Evolutionary conservation across 2,329 filamentous ascomycete species (phyloP).

Genomic region (Venturia oleaginea): DNA sequence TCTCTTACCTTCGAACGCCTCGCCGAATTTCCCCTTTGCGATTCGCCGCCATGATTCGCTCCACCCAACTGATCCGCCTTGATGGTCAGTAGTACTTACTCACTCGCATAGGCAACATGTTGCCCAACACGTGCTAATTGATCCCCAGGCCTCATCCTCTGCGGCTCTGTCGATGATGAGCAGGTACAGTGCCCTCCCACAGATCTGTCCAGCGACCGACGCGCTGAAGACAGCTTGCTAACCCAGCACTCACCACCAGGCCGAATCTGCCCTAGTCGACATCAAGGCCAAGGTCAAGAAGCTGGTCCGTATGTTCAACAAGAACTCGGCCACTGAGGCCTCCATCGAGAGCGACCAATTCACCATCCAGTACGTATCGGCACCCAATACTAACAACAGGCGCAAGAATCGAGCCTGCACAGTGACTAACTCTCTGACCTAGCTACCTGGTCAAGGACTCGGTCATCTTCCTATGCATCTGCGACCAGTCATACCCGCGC

Average conservation of each 20-base stretch:
- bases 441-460: conserved; percentile 79
- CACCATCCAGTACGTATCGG: conserved; percentile 66
- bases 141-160: conserved; percentile 74
- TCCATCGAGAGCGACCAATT: conserved; percentile 80
- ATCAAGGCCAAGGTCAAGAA: conserved; percentile 88
- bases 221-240: conserved; percentile 15
- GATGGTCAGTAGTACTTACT: conserved; percentile 54
- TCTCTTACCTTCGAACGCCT: neutral
- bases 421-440: conserved; percentile 8
- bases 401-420: neutral
- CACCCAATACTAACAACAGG: conserved; percentile 16
- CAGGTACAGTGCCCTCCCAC: conserved; percentile 40
- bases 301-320: conserved; percentile 77
- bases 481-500: conserved; percentile 87
- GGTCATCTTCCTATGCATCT: conserved; percentile 88
- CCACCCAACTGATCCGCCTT: conserved; percentile 87
- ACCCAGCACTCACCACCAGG: conserved; percentile 28
- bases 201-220: conserved; percentile 7
- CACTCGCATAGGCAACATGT: neutral
- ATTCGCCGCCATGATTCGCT: conserved; percentile 61
- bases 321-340: conserved; percentile 82
- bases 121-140: conserved; percentile 15
- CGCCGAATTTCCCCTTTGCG: neutral
- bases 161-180: conserved; percentile 88
- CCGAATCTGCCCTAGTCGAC: conserved; percentile 69